These are phyloP conservation scores for Wolfiporia cocos DNA, from an alignment of 1,284 basidiomycete genomes.

Conservation along the genomic window DNA sequence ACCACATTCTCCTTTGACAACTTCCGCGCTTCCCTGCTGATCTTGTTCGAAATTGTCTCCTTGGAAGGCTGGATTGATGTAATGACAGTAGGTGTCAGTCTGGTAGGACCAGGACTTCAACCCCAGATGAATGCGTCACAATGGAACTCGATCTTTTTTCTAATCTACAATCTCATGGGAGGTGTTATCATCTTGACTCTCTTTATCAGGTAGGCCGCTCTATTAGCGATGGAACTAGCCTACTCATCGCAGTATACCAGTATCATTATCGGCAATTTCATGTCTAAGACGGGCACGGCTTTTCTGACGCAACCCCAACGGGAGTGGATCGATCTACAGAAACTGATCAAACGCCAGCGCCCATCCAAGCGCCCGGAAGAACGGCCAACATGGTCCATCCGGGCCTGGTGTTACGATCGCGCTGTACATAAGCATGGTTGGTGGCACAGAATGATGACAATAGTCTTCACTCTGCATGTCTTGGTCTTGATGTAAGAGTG, in stretches of 20 bases:
- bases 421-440: slow-evolving; percentile 91
- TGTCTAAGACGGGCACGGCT: slow-evolving; percentile 78
- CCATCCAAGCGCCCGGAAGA: slow-evolving; percentile 78
- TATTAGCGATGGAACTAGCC: too few relatives aligned
- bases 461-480: slow-evolving; percentile 83
- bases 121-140: slow-evolving; percentile 69
- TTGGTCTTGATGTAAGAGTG: slow-evolving; percentile 73
- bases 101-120: slow-evolving; percentile 67
- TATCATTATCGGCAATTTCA: slow-evolving; percentile 96
- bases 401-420: slow-evolving; percentile 89
- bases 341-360: slow-evolving; percentile 82
- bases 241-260: too few relatives aligned
- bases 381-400: slow-evolving; percentile 48
- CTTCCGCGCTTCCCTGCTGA: slow-evolving; percentile 82
- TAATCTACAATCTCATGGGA: slow-evolving; percentile 92
- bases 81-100: slow-evolving; percentile 78
- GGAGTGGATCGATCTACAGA: slow-evolving; percentile 93
- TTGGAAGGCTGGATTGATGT: slow-evolving; percentile 96
- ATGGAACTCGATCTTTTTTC: slow-evolving; percentile 87
- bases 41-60: slow-evolving; percentile 96
- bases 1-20: slow-evolving; percentile 91
- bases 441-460: slow-evolving; percentile 86
- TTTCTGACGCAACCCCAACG: slow-evolving; percentile 85
- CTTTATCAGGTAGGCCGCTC: slow-evolving; percentile 68
- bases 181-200: slow-evolving; percentile 87